These are phyloP conservation scores for Globisporangium apiculatum DNA, from an alignment of 352 stramenopile genomes.

Conservation along the genomic window DNA sequence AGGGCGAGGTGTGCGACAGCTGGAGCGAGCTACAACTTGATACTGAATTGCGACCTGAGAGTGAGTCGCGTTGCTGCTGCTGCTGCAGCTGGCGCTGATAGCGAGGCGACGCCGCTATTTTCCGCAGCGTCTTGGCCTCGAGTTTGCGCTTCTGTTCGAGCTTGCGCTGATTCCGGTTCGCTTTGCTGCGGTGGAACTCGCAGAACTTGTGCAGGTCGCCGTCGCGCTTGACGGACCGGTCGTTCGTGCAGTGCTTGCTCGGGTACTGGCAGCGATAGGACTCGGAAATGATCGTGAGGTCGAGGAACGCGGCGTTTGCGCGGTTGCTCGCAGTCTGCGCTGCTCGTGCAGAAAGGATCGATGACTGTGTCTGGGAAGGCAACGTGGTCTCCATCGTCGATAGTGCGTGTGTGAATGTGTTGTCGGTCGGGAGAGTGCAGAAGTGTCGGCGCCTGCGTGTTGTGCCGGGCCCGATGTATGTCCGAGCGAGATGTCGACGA, in stretches of 20 bases:
- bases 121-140: constrained; percentile 5
- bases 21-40: neutral
- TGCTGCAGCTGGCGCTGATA: constrained; percentile 1
- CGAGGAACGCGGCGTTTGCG: constrained; percentile 2
- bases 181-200: constrained; percentile 24
- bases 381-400: neutral
- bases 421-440: neutral
- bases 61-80: neutral
- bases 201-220: constrained; percentile 30
- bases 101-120: neutral
- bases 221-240: constrained; percentile 21
- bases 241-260: constrained; percentile 19
- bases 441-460: neutral
- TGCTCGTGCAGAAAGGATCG: constrained; percentile 3
- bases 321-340: constrained; percentile 2
- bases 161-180: constrained; percentile 34
- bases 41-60: neutral
- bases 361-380: neutral
- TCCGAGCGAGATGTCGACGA: no score
- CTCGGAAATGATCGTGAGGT: constrained; percentile 14
- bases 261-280: constrained; percentile 19
- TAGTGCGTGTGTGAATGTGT: neutral
- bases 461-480: no score
- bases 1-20: constrained; percentile 2
- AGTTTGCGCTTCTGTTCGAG: constrained; percentile 22